Percentiles rank a stretch among this genome's conserved stretches.
phyloP scores from a whole-genome alignment of 1,139 yeast species.

The Nakaseomyces uthaithaninus region DNA sequence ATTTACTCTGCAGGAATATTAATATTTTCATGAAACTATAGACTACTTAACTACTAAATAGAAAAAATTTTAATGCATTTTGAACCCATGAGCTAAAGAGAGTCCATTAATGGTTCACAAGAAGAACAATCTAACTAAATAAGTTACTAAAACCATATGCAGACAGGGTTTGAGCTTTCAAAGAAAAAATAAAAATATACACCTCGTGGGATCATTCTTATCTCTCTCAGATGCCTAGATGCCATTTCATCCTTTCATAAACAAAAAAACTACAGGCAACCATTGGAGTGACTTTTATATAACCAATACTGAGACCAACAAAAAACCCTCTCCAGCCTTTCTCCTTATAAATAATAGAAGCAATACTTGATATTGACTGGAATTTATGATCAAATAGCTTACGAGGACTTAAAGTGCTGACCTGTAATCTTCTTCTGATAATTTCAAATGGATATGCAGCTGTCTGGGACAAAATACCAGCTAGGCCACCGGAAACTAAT shows the following conservation, averaged over 20 bases:
- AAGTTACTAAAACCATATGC: too few relatives aligned
- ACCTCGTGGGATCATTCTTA: not conserved
- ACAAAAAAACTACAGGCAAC: conserved; percentile 93
- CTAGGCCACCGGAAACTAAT: conserved; percentile 84
- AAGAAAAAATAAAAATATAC: too few relatives aligned
- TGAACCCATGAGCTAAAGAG: too few relatives aligned
- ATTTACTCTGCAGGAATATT: conserved; percentile 9
- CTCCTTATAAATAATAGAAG: conserved; percentile 48
- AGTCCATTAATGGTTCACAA: too few relatives aligned
- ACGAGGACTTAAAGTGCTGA: conserved; percentile 60
- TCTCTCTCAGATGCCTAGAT: conserved; percentile 48
- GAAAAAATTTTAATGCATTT: not conserved
- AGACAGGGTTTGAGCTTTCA: too few relatives aligned
- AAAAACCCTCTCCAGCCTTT: conserved; percentile 80
- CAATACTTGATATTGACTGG: conserved; percentile 39
- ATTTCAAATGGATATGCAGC: conserved; percentile 98
- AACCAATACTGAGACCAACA: conserved; percentile 91
- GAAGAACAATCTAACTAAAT: too few relatives aligned
- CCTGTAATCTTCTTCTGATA: conserved; percentile 91
- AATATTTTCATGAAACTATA: not conserved
- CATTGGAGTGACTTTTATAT: conserved; percentile 93
- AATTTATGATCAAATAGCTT: conserved; percentile 40
- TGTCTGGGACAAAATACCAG: conserved; percentile 92
- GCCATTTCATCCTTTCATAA: conserved; percentile 73
- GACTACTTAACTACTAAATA: conserved; percentile 1